Percentiles rank a stretch among this genome's conserved stretches.
Evolutionary conservation across 2,329 filamentous ascomycete species (phyloP).

Genomic region (Alternaria infectoria): DNA sequence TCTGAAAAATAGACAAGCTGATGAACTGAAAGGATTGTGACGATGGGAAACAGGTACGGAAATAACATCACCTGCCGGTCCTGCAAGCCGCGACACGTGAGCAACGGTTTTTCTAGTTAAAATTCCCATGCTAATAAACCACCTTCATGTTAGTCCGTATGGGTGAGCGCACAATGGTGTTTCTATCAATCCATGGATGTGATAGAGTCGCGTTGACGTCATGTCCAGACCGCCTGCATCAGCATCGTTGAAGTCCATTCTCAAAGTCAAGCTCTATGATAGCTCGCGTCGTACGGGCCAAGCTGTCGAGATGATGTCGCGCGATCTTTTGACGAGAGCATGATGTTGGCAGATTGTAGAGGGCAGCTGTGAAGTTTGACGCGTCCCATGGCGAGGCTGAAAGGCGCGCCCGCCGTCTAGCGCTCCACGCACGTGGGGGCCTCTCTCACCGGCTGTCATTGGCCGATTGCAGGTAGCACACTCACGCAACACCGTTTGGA

Average conservation of each 20-base stretch:
- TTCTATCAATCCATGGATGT: not conserved
- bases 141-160: not conserved
- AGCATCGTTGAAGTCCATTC: not conserved
- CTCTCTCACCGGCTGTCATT: not conserved
- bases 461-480: not conserved
- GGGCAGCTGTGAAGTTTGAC: not conserved
- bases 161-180: not conserved
- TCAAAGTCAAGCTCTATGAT: not conserved
- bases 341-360: not conserved
- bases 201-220: not conserved
- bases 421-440: not conserved
- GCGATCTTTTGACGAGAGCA: not conserved
- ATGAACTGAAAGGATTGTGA: too few relatives aligned
- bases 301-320: not conserved
- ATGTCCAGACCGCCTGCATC: not conserved
- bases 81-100: too few relatives aligned
- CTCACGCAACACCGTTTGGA: too few relatives aligned
- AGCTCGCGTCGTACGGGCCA: fast-evolving
- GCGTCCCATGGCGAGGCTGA: not conserved
- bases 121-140: too few relatives aligned
- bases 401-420: not conserved
- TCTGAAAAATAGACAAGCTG: too few relatives aligned
- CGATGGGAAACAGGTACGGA: too few relatives aligned
- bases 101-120: too few relatives aligned
- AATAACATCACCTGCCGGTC: too few relatives aligned